phyloP scores from a whole-genome alignment of 1,139 yeast species.

The Hansenula lynferdii region DNA sequence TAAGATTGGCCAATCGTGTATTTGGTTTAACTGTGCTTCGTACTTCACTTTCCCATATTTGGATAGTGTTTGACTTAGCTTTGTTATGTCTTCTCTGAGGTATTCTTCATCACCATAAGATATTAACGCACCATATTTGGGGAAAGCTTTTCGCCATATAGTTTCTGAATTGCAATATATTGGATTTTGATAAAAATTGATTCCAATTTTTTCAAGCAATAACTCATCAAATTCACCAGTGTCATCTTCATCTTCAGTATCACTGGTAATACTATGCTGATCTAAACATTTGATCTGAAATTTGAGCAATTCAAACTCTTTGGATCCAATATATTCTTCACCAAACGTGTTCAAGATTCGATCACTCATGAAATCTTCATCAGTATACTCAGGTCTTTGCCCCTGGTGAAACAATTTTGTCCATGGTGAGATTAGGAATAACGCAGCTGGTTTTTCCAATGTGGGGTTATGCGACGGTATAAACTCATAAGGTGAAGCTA shows the following conservation, averaged over 20 bases:
- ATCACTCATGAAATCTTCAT: slow-evolving; percentile 1
- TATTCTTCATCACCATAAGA: slow-evolving; percentile 37
- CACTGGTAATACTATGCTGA: slow-evolving; percentile 3
- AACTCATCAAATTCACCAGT: too few relatives aligned
- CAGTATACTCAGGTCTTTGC: slow-evolving; percentile 3
- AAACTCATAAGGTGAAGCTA: slow-evolving; percentile 25
- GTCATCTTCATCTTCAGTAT: slow-evolving; percentile 8
- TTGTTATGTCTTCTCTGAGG: slow-evolving; percentile 31
- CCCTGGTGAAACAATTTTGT: slow-evolving; percentile 14
- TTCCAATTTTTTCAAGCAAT: too few relatives aligned
- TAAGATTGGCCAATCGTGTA: slow-evolving; percentile 5
- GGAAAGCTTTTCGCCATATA: slow-evolving; percentile 37
- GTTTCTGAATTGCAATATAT: slow-evolving; percentile 7
- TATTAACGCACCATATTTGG: slow-evolving; percentile 30
- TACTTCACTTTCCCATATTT: slow-evolving; percentile 3
- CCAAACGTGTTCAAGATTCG: background rate
- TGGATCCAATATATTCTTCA: slow-evolving; percentile 22
- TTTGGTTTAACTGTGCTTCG: slow-evolving; percentile 1
- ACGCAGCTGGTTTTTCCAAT: slow-evolving; percentile 29
- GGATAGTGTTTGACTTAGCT: slow-evolving; percentile 15
- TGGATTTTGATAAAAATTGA: slow-evolving; percentile 30
- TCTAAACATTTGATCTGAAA: background rate
- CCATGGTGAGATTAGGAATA: slow-evolving; percentile 35
- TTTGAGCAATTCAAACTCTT: slow-evolving; percentile 9
- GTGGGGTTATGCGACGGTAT: slow-evolving; percentile 4